Base-by-base conservation (phyloP, 306 rosid species). In the Gastrolobium villosum region DNA sequence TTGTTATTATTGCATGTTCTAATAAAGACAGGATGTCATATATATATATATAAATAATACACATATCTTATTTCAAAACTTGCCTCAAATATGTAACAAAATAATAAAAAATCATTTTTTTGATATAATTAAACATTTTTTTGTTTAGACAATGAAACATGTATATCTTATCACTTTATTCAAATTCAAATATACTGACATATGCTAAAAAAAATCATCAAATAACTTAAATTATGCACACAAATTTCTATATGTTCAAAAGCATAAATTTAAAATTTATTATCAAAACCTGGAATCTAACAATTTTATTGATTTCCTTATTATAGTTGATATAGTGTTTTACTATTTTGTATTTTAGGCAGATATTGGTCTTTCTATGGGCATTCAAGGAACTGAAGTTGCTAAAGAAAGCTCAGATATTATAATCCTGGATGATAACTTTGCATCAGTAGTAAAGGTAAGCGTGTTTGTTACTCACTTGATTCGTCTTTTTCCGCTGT, bases 361-460 rank as follows among this genome's bases (percentile, higher is more conserved):
- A 85, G 99, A 95, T 88, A 92, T 95, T 88, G 99, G 98, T 90
- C 97, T 95, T 82, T 88, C 99, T 70, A 95, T 95, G 99, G 99
- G 99, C 83, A 92, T 92, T 79, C 91, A 86, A 85, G 99, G 99
- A 78, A 95, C 99, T 72, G 99, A 95, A 86, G 99, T 95, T 83
- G 99, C 99, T 2, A 95, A 95, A 86, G 99, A 95, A 84, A 95
- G 99, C 83, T 95, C 99, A 1, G 99, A 95, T 91, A 92, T 95
- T 73, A 87, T 95, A 74, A 95, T 95, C 83, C 82, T 95, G 88
- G 98, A 95, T 79, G 99, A 95, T 70, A 85, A 95, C 79, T 92
- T 95, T 85, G 98, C 98, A 65, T 95, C 99, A 20, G 98, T 95
- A 46, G 99, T 95, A 60, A 95, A 95, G 98, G 99, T 83, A 77